A percentile compares a stretch with the other conserved stretches of the same genome.
Evolutionary conservation across 768 basidiomycete genomes (phyloP).

Genomic region (Auricularia sp.): DNA sequence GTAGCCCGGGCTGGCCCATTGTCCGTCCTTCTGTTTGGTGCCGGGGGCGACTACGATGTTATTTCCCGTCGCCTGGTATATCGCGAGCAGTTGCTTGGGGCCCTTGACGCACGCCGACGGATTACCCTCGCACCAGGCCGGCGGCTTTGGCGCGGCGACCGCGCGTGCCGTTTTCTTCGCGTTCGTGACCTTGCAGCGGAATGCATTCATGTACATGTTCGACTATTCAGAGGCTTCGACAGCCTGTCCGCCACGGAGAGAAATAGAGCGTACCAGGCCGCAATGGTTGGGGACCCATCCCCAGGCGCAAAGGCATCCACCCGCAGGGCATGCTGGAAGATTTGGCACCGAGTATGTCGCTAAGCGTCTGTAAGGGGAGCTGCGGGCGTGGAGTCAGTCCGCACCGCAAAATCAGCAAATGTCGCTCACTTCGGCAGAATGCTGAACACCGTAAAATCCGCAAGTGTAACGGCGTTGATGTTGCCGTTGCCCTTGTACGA

Average conservation of each 20-base stretch:
- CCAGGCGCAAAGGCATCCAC: slow-evolving; percentile 7
- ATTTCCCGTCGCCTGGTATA: slow-evolving; percentile 7
- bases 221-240: not conserved
- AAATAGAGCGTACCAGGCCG: not conserved
- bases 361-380: slow-evolving; percentile 7
- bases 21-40: slow-evolving; percentile 3
- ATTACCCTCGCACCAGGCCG: slow-evolving; percentile 9
- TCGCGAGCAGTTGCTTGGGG: slow-evolving; percentile 8
- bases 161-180: not conserved
- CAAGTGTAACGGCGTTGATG: not conserved
- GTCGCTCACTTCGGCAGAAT: slow-evolving; percentile 2
- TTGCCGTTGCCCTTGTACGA: slow-evolving; percentile 6
- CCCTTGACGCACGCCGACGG: slow-evolving; percentile 3
- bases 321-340: slow-evolving; percentile 6
- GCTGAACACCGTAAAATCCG: slow-evolving; percentile 5
- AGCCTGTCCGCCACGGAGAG: slow-evolving; percentile 4
- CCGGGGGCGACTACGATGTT: slow-evolving; percentile 3
- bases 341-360: slow-evolving; percentile 5
- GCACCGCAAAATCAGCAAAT: not conserved
- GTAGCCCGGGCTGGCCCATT: slow-evolving; percentile 2
- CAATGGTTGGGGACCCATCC: slow-evolving; percentile 4
- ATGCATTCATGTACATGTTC: slow-evolving; percentile 8
- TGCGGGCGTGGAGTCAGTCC: not conserved
- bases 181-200: slow-evolving; percentile 8
- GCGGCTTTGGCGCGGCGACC: slow-evolving; percentile 3